These are phyloP conservation scores for Hura crepitans DNA, from an alignment of 441 rosid genomes.

Conservation along the genomic window DNA sequence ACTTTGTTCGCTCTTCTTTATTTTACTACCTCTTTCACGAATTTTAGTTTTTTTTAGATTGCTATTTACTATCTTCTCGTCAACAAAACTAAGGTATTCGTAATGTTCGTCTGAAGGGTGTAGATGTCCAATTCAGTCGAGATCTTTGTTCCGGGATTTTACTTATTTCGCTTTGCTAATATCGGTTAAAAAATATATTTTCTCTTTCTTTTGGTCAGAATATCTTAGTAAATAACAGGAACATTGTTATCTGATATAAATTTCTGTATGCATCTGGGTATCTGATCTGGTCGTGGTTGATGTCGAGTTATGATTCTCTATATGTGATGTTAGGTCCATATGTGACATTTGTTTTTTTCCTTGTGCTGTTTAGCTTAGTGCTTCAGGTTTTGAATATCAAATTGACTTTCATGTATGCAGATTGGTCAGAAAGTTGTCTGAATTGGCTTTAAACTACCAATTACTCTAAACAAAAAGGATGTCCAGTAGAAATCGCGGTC, in stretches of 20 bases:
- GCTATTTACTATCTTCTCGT: too few relatives aligned
- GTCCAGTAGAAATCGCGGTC: constrained; percentile 84
- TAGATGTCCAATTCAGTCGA: not conserved
- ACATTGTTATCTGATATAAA: not conserved
- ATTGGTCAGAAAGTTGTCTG: not conserved
- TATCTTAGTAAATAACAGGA: not conserved
- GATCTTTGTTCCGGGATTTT: not conserved
- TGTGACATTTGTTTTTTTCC: not conserved
- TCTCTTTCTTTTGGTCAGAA: not conserved
- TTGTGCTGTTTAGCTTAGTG: not conserved
- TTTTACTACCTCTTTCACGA: not conserved
- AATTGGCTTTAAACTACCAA: not conserved
- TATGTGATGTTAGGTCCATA: not conserved
- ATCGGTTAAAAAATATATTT: not conserved
- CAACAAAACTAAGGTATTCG: not conserved
- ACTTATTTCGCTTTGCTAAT: not conserved
- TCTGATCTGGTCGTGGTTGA: not conserved
- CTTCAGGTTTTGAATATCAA: not conserved
- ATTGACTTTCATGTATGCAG: not conserved
- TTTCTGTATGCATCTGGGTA: not conserved
- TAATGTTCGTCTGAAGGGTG: not conserved
- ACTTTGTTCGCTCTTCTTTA: too few relatives aligned
- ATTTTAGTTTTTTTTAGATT: not conserved
- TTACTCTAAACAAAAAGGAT: constrained; percentile 29
- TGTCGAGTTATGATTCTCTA: too few relatives aligned